A percentile compares a stretch with the other conserved stretches of the same genome.
phyloP scores from a whole-genome alignment of 257 asterid genomes.

The Lycium barbarum region DNA sequence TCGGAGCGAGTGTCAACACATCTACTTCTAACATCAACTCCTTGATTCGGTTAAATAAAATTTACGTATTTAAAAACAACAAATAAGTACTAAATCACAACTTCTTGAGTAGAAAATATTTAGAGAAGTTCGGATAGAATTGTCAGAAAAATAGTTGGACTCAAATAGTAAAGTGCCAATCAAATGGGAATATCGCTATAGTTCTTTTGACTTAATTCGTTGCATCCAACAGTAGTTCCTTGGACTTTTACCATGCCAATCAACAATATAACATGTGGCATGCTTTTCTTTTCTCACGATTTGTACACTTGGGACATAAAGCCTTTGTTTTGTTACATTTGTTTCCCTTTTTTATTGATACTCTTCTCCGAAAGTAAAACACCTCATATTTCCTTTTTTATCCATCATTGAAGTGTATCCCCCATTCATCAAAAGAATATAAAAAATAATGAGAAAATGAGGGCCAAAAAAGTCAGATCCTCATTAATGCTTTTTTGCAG shows the following conservation, averaged over 20 bases:
- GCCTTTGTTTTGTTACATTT: not conserved
- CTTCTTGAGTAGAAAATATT: conserved; percentile 14
- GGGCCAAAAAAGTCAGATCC: not conserved
- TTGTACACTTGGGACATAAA: not conserved
- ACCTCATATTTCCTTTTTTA: not conserved
- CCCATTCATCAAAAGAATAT: not conserved
- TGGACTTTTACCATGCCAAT: not conserved
- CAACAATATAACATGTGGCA: not conserved
- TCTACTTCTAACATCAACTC: not conserved
- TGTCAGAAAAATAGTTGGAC: conserved; percentile 37
- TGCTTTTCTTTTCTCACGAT: not conserved
- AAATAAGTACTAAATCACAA: conserved; percentile 16
- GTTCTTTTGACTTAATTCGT: conserved; percentile 4
- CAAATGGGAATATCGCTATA: not conserved
- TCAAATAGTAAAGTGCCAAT: conserved; percentile 14
- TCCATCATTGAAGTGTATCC: not conserved
- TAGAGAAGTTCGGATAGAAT: conserved; percentile 30
- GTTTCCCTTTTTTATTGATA: not conserved
- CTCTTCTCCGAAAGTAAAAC: not conserved
- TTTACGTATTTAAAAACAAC: not conserved
- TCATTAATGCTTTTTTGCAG: not conserved
- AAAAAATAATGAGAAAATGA: not conserved
- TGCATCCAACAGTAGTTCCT: conserved; percentile 21
- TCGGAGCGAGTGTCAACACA: not conserved
- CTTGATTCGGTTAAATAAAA: not conserved